Conservation (phyloP, 495 filamentous ascomycete genomes). For the Penicillium coprophilum region DNA sequence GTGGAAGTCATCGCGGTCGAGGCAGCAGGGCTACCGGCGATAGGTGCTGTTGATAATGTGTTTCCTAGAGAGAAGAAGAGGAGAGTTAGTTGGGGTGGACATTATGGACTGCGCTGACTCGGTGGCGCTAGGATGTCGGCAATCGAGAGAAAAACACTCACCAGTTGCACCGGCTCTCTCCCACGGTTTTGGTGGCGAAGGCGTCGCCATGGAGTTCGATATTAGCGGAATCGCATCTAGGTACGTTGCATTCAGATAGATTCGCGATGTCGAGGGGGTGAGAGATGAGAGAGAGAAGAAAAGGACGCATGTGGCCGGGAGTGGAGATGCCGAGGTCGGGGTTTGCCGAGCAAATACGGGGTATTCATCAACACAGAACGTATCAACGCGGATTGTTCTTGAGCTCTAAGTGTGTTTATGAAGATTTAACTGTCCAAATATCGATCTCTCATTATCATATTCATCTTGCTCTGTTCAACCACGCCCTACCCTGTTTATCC, state of each 20-base stretch:
- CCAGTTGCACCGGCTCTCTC: constrained; percentile 71
- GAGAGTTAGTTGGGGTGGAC: constrained; percentile 11
- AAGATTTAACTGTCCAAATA: background rate
- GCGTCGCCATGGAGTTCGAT: constrained; percentile 48
- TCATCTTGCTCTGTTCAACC: background rate
- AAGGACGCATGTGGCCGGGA: constrained; percentile 32
- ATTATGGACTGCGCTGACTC: constrained; percentile 9
- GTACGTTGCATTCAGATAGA: constrained; percentile 7
- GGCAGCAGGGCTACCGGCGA: constrained; percentile 38
- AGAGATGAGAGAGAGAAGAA: constrained; percentile 18
- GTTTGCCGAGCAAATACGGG: constrained; percentile 17
- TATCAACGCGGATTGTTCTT: background rate
- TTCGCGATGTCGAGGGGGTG: constrained; percentile 15
- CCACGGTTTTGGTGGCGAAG: constrained; percentile 95
- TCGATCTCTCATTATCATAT: background rate
- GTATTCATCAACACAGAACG: background rate
- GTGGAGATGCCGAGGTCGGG: constrained; percentile 36
- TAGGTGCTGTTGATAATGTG: constrained; percentile 37
- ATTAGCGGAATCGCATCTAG: constrained; percentile 39
- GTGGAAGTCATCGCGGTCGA: constrained; percentile 40
- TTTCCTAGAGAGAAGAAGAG: constrained; percentile 26
- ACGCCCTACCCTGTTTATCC: background rate
- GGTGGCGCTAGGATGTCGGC: constrained; percentile 11
- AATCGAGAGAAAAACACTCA: constrained; percentile 38
- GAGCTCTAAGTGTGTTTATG: background rate